phyloP scores from a whole-genome alignment of 163 green algal genomes.

The Coccomyxa subellipsoidea region DNA sequence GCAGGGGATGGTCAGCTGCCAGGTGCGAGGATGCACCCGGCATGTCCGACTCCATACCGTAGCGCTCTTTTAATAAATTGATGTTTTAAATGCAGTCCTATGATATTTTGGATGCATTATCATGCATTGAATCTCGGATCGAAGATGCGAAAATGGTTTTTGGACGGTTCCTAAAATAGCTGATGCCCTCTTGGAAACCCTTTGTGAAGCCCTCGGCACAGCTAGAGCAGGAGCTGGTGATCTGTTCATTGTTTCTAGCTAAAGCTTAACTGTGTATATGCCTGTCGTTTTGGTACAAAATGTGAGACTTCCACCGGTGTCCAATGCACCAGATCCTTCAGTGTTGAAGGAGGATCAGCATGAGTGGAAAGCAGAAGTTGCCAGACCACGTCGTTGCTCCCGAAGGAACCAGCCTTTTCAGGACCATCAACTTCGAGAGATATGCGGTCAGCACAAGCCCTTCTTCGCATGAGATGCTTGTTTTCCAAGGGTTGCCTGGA shows the following conservation, averaged over 20 bases:
- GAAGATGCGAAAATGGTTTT: no score
- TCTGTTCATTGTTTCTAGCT: no score
- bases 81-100: no score
- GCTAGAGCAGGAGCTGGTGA: not conserved
- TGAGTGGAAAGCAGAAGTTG: not conserved
- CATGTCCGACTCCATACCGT: not conserved
- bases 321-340: no score
- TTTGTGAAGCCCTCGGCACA: not conserved
- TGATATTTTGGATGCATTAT: no score
- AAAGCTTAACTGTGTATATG: no score
- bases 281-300: not conserved
- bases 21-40: not conserved
- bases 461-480: no score
- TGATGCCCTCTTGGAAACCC: not conserved
- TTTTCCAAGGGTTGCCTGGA: no score
- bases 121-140: no score
- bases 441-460: slow-evolving; percentile 5
- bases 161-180: no score
- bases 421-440: slow-evolving; percentile 14
- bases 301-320: no score
- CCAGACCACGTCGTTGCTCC: slow-evolving; percentile 1
- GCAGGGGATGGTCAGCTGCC: not conserved
- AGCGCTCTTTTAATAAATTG: no score
- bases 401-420: slow-evolving; percentile 17
- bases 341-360: not conserved